Conservation (phyloP, 2,329 filamentous ascomycete species). For the Fonsecaea multimorphosa region DNA sequence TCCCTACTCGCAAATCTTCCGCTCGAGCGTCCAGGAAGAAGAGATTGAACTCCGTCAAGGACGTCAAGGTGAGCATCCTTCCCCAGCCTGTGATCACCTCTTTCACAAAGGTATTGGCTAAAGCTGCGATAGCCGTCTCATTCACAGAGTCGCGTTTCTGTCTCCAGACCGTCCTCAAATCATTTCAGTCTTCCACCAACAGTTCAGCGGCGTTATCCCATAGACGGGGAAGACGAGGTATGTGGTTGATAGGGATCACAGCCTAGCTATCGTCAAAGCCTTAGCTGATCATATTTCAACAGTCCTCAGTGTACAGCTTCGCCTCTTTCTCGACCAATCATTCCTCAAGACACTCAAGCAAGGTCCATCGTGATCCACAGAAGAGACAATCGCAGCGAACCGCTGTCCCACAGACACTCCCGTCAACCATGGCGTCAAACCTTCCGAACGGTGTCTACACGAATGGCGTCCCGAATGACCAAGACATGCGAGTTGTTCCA, state of each 20-base stretch:
- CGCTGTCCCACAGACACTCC: not conserved
- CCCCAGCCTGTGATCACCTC: not conserved
- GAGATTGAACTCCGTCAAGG: conserved; percentile 8
- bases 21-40: not conserved
- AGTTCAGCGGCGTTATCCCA: not conserved
- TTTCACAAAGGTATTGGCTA: not conserved
- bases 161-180: conserved; percentile 1
- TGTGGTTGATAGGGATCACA: not conserved
- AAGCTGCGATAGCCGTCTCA: not conserved
- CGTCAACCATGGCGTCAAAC: conserved; percentile 4
- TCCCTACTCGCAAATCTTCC: conserved; percentile 4
- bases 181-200: not conserved
- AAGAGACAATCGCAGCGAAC: not conserved
- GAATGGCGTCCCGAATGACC: not conserved
- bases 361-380: not conserved
- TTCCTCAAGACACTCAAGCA: conserved; percentile 4
- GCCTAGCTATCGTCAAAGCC: not conserved
- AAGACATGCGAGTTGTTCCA: not conserved
- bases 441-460: conserved; percentile 14
- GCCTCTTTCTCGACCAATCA: conserved; percentile 6
- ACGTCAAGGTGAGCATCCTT: conserved; percentile 9
- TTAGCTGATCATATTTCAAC: not conserved
- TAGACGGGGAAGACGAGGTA: conserved; percentile 6
- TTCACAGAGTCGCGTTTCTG: not conserved
- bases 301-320: not conserved